phyloP scores from a whole-genome alignment of 768 basidiomycete species.

The Chalciporus sphaerocephalus region DNA sequence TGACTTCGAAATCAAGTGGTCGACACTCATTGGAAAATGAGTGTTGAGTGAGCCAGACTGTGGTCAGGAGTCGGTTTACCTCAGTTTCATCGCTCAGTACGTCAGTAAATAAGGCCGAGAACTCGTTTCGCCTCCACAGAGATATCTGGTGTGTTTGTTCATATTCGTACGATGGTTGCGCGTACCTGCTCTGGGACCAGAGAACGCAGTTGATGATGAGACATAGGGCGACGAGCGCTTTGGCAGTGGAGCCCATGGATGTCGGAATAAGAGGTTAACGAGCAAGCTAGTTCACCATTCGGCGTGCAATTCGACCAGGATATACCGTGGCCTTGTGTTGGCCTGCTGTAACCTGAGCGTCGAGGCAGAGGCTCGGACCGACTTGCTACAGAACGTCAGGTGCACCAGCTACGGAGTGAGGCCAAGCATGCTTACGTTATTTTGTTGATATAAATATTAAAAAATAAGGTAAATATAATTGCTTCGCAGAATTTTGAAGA shows the following conservation, averaged over 20 bases:
- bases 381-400: no score
- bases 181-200: slow-evolving; percentile 60
- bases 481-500: no score
- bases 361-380: no score
- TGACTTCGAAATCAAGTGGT: slow-evolving; percentile 50
- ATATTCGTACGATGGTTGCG: slow-evolving; percentile 20
- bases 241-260: slow-evolving; percentile 48
- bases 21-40: slow-evolving; percentile 47
- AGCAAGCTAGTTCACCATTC: not conserved
- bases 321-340: not conserved
- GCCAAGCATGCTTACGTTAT: no score
- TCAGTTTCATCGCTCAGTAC: slow-evolving; percentile 1
- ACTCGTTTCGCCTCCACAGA: slow-evolving; percentile 10
- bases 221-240: slow-evolving; percentile 47
- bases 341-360: no score
- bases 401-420: no score
- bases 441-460: no score
- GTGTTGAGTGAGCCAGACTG: not conserved
- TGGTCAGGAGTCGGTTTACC: slow-evolving; percentile 2
- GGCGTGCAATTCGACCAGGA: not conserved
- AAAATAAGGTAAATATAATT: not conserved
- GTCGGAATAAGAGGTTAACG: not conserved
- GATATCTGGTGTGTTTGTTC: not conserved
- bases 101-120: not conserved
- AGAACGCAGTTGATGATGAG: slow-evolving; percentile 57